These are phyloP conservation scores for Brettanomyces anomalus DNA, from an alignment of 805 yeast species.

Conservation along the genomic window DNA sequence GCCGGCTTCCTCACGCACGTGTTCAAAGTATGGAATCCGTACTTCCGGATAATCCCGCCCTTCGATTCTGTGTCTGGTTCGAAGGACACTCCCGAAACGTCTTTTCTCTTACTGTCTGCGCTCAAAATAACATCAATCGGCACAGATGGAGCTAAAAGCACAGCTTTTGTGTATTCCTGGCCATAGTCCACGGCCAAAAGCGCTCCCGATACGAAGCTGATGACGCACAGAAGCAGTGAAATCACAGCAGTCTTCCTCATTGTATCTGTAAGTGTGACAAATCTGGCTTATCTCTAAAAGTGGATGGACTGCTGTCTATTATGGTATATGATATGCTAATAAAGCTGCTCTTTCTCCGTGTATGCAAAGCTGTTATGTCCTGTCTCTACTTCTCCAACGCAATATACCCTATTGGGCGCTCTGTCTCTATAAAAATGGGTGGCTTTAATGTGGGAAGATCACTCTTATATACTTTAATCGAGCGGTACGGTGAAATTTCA, in stretches of 20 bases:
- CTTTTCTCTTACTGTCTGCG: slow-evolving; percentile 87
- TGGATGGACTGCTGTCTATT: too few species aligned
- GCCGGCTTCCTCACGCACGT: slow-evolving; percentile 68
- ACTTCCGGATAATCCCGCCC: slow-evolving; percentile 56
- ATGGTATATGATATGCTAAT: too few species aligned
- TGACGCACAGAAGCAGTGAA: not conserved
- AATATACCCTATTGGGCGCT: too few species aligned
- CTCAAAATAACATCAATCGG: slow-evolving; percentile 84
- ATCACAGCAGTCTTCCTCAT: not conserved
- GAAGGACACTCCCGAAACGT: slow-evolving; percentile 68
- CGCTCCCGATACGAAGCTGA: slow-evolving; percentile 35
- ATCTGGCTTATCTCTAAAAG: too few species aligned
- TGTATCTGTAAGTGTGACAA: too few species aligned
- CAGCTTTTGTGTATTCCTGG: slow-evolving; percentile 78
- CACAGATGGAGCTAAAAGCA: slow-evolving; percentile 82
- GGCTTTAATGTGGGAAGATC: too few species aligned
- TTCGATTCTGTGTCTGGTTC: slow-evolving; percentile 27
- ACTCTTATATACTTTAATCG: too few species aligned
- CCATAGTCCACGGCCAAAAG: slow-evolving; percentile 87
- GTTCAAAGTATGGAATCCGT: slow-evolving; percentile 68
- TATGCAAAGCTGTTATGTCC: too few species aligned
- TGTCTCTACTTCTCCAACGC: too few species aligned
- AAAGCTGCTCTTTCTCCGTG: too few species aligned
- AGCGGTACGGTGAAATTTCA: too few species aligned
- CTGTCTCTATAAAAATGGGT: too few species aligned